phyloP scores from a whole-genome alignment of 2,329 filamentous ascomycete genomes.

The Cladosporium colombiae region DNA sequence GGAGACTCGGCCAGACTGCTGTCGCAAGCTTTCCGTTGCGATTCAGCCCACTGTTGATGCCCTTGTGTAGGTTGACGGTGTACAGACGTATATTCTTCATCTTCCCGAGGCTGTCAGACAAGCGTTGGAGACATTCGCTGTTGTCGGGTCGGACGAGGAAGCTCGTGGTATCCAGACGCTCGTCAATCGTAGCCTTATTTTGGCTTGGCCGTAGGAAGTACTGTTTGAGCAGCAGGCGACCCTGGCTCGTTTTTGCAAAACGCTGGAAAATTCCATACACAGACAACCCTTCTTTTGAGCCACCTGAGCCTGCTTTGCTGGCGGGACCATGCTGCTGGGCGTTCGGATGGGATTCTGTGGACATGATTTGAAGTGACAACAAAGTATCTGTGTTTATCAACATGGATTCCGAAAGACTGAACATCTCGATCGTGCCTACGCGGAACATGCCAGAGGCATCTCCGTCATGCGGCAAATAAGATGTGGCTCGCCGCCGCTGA shows the following conservation, averaged over 20 bases:
- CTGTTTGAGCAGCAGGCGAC: constrained; percentile 71
- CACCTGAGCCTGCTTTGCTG: constrained; percentile 53
- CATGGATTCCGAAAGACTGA: constrained; percentile 67
- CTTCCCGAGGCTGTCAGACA: constrained; percentile 64
- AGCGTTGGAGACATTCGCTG: constrained; percentile 52
- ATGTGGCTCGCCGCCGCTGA: constrained; percentile 65
- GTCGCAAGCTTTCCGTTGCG: constrained; percentile 62
- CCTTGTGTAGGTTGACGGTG: constrained; percentile 73
- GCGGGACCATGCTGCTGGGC: constrained; percentile 72
- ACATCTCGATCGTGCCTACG: constrained; percentile 70
- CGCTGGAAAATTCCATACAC: constrained; percentile 80
- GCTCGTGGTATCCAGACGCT: constrained; percentile 70
- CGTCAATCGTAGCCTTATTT: constrained; percentile 65
- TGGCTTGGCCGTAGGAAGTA: constrained; percentile 78
- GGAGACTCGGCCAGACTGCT: constrained; percentile 66
- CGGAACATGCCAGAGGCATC: constrained; percentile 58
- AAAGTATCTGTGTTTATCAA: constrained; percentile 82
- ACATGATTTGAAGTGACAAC: constrained; percentile 79
- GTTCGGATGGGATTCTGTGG: constrained; percentile 79
- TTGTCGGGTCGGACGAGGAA: constrained; percentile 71
- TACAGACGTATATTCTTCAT: constrained; percentile 74
- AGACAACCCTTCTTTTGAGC: constrained; percentile 77
- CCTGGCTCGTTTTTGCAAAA: constrained; percentile 76
- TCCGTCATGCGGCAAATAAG: constrained; percentile 62
- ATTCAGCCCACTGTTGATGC: constrained; percentile 60